phyloP scores from a whole-genome alignment of 2,329 filamentous ascomycete species.

The Grosmannia clavigera region DNA sequence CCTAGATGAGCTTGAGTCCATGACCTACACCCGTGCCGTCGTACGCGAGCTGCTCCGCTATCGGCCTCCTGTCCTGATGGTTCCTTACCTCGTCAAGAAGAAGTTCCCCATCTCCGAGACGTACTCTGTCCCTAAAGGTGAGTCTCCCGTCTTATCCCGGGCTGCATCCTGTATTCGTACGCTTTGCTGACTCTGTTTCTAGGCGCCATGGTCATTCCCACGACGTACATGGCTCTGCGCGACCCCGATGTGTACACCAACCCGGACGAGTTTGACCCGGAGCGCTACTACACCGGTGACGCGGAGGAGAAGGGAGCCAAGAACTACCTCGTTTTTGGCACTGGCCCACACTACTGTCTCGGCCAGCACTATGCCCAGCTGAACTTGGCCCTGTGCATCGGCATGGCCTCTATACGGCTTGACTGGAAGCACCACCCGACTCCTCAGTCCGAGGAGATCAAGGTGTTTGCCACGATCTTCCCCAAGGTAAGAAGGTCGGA shows the following conservation, averaged over 20 bases:
- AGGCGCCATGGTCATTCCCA: slow-evolving; percentile 89
- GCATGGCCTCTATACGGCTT: slow-evolving; percentile 75
- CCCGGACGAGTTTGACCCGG: slow-evolving; percentile 79
- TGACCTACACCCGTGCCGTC: slow-evolving; percentile 83
- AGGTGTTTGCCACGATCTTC: slow-evolving; percentile 97
- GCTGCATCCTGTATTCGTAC: background rate
- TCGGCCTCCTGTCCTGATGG: slow-evolving; percentile 93
- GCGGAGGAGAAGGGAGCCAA: slow-evolving; percentile 77
- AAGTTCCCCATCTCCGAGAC: slow-evolving; percentile 76
- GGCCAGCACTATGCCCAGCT: slow-evolving; percentile 85
- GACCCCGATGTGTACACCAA: slow-evolving; percentile 87
- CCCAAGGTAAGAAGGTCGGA: slow-evolving; percentile 53
- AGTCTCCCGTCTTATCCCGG: slow-evolving; percentile 12
- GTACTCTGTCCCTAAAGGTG: slow-evolving; percentile 86
- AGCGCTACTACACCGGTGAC: slow-evolving; percentile 81
- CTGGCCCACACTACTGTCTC: slow-evolving; percentile 90
- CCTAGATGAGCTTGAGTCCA: slow-evolving; percentile 77
- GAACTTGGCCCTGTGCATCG: slow-evolving; percentile 80
- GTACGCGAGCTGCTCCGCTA: slow-evolving; percentile 87
- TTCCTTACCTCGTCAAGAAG: slow-evolving; percentile 91
- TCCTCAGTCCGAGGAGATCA: slow-evolving; percentile 78
- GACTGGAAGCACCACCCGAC: slow-evolving; percentile 88
- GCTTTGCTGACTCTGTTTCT: background rate
- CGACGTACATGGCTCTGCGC: slow-evolving; percentile 79
- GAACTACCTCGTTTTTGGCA: slow-evolving; percentile 95